Evolutionary conservation across 129 eudicot genomes (phyloP).

Genomic region (Flaveria robusta): DNA sequence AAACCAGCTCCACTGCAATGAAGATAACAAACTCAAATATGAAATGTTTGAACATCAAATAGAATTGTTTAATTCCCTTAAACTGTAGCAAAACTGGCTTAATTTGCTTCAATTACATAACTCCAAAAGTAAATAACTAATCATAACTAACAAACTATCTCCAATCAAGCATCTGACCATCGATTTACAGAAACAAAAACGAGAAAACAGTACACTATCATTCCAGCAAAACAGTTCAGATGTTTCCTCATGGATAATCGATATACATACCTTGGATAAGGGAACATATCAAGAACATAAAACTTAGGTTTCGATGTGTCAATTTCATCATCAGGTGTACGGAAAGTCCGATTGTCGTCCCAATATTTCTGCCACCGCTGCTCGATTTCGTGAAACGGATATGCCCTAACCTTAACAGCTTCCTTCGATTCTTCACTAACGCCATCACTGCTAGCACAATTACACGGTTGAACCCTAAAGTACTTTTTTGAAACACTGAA

Average conservation of each 20-base stretch:
- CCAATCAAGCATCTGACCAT: constrained; percentile 1
- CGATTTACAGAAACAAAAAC: not conserved
- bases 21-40: constrained; percentile 20
- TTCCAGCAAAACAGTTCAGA: not conserved
- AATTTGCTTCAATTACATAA: not conserved
- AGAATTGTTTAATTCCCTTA: constrained; percentile 2
- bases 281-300: constrained; percentile 97
- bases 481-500: not conserved
- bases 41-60: not conserved
- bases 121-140: not conserved
- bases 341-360: constrained; percentile 81
- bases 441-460: constrained; percentile 19
- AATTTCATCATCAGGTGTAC: constrained; percentile 76
- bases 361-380: constrained; percentile 79
- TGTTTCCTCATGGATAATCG: not conserved
- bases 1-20: constrained; percentile 94
- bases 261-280: constrained; percentile 74
- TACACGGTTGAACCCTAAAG: constrained; percentile 10
- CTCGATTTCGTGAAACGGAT: constrained; percentile 84
- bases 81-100: too few relatives aligned
- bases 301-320: constrained; percentile 91
- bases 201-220: too few relatives aligned
- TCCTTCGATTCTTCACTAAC: constrained; percentile 23
- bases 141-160: not conserved
- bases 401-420: constrained; percentile 51